Evolutionary conservation across 2,329 filamentous ascomycete genomes (phyloP).

Genomic region (Talaromyces pinophilus): DNA sequence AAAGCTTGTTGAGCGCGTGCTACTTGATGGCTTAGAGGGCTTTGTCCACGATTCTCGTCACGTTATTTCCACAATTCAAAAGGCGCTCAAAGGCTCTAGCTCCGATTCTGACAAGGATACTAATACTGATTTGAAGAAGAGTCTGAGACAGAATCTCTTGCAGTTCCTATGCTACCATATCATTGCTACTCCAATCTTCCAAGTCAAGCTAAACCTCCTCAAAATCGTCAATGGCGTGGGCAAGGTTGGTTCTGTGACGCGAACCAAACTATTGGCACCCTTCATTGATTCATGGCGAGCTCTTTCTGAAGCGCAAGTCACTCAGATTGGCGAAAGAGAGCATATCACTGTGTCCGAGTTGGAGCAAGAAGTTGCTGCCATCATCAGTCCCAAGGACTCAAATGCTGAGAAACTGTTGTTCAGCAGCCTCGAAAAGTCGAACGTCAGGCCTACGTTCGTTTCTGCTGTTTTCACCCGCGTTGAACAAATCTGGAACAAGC

Average conservation of each 20-base stretch:
- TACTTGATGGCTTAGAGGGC: conserved; percentile 81
- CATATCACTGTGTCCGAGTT: conserved; percentile 51
- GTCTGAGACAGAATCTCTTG: conserved; percentile 65
- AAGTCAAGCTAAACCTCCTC: conserved; percentile 72
- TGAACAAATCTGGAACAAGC: conserved; percentile 66
- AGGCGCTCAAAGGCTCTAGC: conserved; percentile 57
- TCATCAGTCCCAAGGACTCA: conserved; percentile 58
- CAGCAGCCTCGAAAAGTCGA: conserved; percentile 48
- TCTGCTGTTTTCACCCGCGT: conserved; percentile 69
- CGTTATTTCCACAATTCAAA: conserved; percentile 64
- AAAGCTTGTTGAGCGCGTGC: conserved; percentile 63
- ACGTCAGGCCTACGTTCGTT: conserved; percentile 59
- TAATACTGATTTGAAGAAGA: conserved; percentile 60
- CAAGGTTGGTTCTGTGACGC: conserved; percentile 70
- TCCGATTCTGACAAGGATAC: conserved; percentile 34
- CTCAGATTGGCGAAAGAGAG: conserved; percentile 53
- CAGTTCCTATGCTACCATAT: conserved; percentile 74
- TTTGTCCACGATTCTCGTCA: conserved; percentile 77
- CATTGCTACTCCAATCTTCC: conserved; percentile 65
- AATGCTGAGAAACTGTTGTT: conserved; percentile 60
- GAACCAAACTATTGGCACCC: conserved; percentile 75
- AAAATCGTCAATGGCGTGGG: conserved; percentile 68
- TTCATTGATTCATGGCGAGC: conserved; percentile 68
- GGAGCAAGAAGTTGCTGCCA: conserved; percentile 56
- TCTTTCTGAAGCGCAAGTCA: conserved; percentile 55